Percentiles rank a stretch among this genome's conserved stretches.
phyloP scores from a whole-genome alignment of 2,329 filamentous ascomycete genomes.

The Pyricularia grisea region DNA sequence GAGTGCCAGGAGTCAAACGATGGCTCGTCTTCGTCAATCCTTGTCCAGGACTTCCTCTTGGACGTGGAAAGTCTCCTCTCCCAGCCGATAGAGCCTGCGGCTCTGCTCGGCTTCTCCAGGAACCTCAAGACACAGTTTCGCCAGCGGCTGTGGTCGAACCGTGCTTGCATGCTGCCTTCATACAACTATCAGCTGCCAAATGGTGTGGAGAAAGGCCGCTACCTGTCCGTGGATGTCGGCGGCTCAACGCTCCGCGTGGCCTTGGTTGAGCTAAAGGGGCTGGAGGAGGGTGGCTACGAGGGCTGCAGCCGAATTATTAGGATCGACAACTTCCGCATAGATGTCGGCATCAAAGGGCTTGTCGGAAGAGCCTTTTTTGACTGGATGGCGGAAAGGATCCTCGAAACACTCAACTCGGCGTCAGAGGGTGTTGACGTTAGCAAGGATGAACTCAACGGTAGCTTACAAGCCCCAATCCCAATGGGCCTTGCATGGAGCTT shows the following conservation, averaged over 20 bases:
- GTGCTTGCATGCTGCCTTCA: slow-evolving; percentile 55
- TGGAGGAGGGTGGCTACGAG: slow-evolving; percentile 19
- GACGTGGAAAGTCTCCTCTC: slow-evolving; percentile 46
- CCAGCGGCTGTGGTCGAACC: slow-evolving; percentile 39
- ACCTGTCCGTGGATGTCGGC: slow-evolving; percentile 57
- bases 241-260: slow-evolving; percentile 59
- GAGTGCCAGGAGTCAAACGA: neutral
- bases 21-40: slow-evolving; percentile 12
- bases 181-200: slow-evolving; percentile 55
- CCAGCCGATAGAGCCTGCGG: slow-evolving; percentile 33
- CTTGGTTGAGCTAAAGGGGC: slow-evolving; percentile 48
- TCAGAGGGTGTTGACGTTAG: slow-evolving; percentile 15
- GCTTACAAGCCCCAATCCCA: slow-evolving; percentile 34
- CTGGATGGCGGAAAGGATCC: slow-evolving; percentile 56
- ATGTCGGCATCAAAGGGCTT: slow-evolving; percentile 42
- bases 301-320: slow-evolving; percentile 41
- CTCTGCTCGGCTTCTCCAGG: slow-evolving; percentile 34
- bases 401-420: slow-evolving; percentile 41
- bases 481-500: slow-evolving; percentile 62
- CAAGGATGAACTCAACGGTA: slow-evolving; percentile 15
- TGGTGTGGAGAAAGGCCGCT: slow-evolving; percentile 50
- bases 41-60: slow-evolving; percentile 41
- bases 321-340: slow-evolving; percentile 47
- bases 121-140: slow-evolving; percentile 46
- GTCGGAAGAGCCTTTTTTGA: slow-evolving; percentile 54